Evolutionary conservation across 2,329 filamentous ascomycete species (phyloP), one percentile per base, ranked within the genome.

Genomic region (Fusarium vanettenii): DNA sequence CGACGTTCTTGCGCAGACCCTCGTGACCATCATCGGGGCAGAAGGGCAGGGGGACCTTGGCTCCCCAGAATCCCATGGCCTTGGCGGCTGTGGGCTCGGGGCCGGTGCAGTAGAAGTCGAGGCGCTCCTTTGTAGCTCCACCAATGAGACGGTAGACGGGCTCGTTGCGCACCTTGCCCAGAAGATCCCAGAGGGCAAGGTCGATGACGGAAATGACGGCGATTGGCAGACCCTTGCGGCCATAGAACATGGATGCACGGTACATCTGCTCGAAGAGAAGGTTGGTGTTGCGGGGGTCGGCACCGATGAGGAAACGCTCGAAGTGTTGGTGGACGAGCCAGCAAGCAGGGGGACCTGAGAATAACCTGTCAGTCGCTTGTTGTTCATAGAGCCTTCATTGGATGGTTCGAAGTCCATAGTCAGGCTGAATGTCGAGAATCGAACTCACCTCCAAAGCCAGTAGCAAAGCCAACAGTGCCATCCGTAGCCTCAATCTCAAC

Each of bases 231-330:
- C 95, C 95, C 84, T 98, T 98, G 76, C 95, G 92, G 71, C 95
- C 95, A 81, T 98, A 98, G 87, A 98, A 98, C 94, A 98, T 97
- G 76, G 95, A 97, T 2, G 90, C 94, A 70, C 95, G 92, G 87
- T 98, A 98, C 95, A 98, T 98, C 83, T 97, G 95, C 86, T 98
- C 95, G 81, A 97, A 98, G 33, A 98, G 87, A 73, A 95, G 90
- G 84, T 97, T 98, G 63, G 94, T 97, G 81, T 98, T 95, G 78
- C 95, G 90, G 13, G 95, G 95, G 82, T 98, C 95, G 78, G 94
- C 92, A 48, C 95, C 95, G 77, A 98, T 89, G 71, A 98, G 86
- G 88, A 98, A 98, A 72, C 95, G 91, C 84, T 97, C 93, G 82
- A 98, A 98, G 85, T 98, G 95, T 84, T 97, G 93, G 80, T 96